Base-by-base conservation (phyloP, 495 filamentous ascomycete genomes). In the Aspergillus leporis region DNA sequence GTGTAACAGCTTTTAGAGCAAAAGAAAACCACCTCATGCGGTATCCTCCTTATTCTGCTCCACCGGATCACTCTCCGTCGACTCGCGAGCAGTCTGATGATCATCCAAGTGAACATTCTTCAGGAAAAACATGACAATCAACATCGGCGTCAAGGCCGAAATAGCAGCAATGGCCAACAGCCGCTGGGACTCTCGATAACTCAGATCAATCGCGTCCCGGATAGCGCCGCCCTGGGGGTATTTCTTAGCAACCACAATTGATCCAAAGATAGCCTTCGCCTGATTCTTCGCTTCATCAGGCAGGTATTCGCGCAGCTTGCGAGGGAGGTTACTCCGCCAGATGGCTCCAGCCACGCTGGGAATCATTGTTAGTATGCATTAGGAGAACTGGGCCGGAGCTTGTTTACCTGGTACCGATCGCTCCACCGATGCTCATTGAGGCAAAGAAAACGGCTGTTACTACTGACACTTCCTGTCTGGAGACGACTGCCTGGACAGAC, bases 361-460 rank as follows among this genome's bases (percentile, higher is more conserved):
- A 22, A 10, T 48, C 12, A 30, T 38, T 28, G 18, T 28, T 9
- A 48, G 36, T 5, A 32, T 30, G n/a, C n/a, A 43, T 32, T 6
- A 13, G 25, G 25, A 28, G 6, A 28, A 28, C 3, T 28, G 25
- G 6, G 25, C 25, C 25, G 25, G 25, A 28, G 25, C 3, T 3
- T 3, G 25, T 6, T 28, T 55, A 66, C 63, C 63, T 69, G 7
- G 67, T 69, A 5, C 67, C 67, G 58, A 69, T 56, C 0, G 64
- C 67, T 2, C 67, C 64, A 19, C 64, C 67, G 0, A 69, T 53
- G 31, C 67, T 69, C 64, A 66, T 69, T 5, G 64, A 62, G 0
- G 67, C 64, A 30, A 66, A 66, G 56, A 69, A 69, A 0, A 69
- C 61, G 3, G 61, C 64, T 3, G 61, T 66, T 3, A 69, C 67